Conservation (phyloP, 805 yeast genomes). For the Lipomyces lipofer region DNA sequence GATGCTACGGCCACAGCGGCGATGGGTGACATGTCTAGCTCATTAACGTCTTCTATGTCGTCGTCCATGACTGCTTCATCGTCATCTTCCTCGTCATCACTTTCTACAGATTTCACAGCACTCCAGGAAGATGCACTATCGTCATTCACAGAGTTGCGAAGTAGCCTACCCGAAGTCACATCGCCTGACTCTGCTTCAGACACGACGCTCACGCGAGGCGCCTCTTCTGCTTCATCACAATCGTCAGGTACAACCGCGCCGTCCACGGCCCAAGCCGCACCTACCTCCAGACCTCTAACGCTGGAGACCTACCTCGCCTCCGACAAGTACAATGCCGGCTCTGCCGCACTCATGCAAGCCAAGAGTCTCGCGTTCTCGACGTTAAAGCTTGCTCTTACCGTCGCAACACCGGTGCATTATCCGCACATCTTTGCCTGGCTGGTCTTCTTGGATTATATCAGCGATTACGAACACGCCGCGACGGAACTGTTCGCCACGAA, state of each 20-base stretch:
- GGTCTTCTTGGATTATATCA: conserved; percentile 21
- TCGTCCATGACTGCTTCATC: not conserved
- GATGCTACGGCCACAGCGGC: not conserved
- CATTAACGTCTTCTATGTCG: not conserved
- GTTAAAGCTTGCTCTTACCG: conserved; percentile 17
- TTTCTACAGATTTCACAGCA: not conserved
- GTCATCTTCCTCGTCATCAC: not conserved
- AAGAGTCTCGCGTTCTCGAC: conserved; percentile 18
- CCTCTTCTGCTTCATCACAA: not conserved
- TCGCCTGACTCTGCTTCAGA: not conserved
- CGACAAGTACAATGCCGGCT: conserved; percentile 9
- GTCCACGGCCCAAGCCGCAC: not conserved
- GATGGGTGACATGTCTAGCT: not conserved
- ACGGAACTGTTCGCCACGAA: conserved; percentile 4
- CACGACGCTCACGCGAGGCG: not conserved
- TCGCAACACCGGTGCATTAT: conserved; percentile 24
- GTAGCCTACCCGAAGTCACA: not conserved
- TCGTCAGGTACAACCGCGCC: not conserved
- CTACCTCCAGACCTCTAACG: not conserved
- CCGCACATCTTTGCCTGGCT: conserved; percentile 30
- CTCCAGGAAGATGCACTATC: conserved; percentile 1
- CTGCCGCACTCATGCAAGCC: conserved; percentile 2
- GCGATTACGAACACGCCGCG: conserved; percentile 9
- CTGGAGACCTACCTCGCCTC: conserved; percentile 5
- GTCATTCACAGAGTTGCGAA: conserved; percentile 1